phyloP scores from a whole-genome alignment of 208 protist genomes.

The Trypanosoma scelopori region DNA sequence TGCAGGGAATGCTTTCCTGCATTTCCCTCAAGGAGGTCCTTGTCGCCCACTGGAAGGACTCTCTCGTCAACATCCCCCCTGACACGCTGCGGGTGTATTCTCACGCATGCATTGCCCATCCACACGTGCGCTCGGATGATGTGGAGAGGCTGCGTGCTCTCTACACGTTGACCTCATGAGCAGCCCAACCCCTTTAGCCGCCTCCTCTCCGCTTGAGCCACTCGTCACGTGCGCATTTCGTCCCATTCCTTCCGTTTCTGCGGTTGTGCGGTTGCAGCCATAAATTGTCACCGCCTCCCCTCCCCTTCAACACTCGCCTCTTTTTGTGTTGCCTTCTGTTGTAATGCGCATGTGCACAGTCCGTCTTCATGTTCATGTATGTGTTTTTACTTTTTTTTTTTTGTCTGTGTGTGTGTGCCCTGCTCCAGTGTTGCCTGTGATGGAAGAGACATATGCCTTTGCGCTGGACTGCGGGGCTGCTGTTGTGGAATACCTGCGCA shows the following conservation, averaged over 20 bases:
- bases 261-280: too few species aligned
- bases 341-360: too few species aligned
- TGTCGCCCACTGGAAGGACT: conserved; percentile 44
- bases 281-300: too few species aligned
- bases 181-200: too few species aligned
- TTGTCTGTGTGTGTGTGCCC: conserved; percentile 3
- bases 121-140: conserved; percentile 26
- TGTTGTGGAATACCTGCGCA: conserved; percentile 1
- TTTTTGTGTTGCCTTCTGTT: too few species aligned
- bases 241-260: too few species aligned
- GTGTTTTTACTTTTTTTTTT: conserved; percentile 9
- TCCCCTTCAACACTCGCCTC: too few species aligned
- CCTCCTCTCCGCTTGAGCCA: too few species aligned
- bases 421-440: neutral
- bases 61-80: conserved; percentile 24
- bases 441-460: conserved; percentile 20
- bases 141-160: conserved; percentile 30
- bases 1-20: conserved; percentile 40
- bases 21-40: conserved; percentile 47
- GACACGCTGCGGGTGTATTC: conserved; percentile 69
- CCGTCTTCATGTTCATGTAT: too few species aligned
- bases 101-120: conserved; percentile 43
- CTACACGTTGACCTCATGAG: neutral
- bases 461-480: conserved; percentile 8
- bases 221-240: too few species aligned